A percentile compares a stretch with the other conserved stretches of the same genome.
phyloP scores from a whole-genome alignment of 306 rosid species.

The Quillaja saponaria region DNA sequence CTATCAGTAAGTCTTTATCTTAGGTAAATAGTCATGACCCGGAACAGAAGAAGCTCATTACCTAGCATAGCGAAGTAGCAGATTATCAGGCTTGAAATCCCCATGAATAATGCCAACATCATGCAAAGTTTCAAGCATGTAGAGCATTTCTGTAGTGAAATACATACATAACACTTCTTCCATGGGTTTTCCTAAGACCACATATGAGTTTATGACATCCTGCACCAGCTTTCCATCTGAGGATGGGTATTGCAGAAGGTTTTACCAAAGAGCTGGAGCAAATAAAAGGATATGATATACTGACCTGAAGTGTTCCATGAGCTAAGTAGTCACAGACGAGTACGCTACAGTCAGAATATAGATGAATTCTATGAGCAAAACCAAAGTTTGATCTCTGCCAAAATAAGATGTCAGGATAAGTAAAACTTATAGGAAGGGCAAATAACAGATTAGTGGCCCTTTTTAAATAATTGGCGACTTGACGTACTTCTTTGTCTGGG shows the following conservation, averaged over 20 bases:
- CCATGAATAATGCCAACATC: conserved; percentile 84
- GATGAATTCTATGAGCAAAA: conserved; percentile 66
- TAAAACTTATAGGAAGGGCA: conserved; percentile 27
- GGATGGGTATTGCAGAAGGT: conserved; percentile 21
- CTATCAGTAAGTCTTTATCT: conserved; percentile 17
- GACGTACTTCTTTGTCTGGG: conserved; percentile 57
- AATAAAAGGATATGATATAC: conserved; percentile 25
- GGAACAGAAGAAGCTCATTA: conserved; percentile 33
- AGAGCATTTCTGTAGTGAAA: conserved; percentile 86
- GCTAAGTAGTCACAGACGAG: conserved; percentile 73
- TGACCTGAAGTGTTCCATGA: conserved; percentile 90
- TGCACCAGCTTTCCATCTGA: conserved; percentile 39
- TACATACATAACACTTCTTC: conserved; percentile 85
- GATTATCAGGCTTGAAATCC: conserved; percentile 97
- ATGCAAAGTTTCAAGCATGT: conserved; percentile 77
- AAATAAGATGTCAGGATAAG: conserved; percentile 34
- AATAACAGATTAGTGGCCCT: conserved; percentile 27
- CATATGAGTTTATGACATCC: conserved; percentile 82
- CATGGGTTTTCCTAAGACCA: conserved; percentile 70
- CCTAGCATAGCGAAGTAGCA: conserved; percentile 89
- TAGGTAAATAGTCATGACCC: conserved; percentile 30
- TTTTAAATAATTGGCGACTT: conserved; percentile 14
- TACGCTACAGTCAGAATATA: conserved; percentile 76
- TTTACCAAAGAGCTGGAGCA: conserved; percentile 16
- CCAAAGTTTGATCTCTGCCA: conserved; percentile 89